phyloP scores from a whole-genome alignment of 1,284 basidiomycete species.

The Papiliotrema flavescens region DNA sequence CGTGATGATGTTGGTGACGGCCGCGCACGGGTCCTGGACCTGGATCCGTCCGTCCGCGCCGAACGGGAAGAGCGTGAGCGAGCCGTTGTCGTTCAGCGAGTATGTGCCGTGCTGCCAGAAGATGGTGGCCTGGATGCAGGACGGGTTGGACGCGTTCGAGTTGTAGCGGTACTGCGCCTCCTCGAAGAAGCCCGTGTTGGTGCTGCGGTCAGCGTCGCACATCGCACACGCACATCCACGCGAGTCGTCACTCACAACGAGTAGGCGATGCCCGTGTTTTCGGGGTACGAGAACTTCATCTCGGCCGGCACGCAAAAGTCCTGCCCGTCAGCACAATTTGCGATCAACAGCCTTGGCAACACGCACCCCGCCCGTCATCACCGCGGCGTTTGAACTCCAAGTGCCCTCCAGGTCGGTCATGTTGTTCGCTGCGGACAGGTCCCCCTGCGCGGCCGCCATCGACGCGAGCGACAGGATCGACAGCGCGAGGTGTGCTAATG shows the following conservation, averaged over 20 bases:
- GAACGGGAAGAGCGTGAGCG: conserved; percentile 66
- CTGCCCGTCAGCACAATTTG: conserved; percentile 53
- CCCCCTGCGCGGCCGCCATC: conserved; percentile 20
- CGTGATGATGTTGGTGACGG: conserved; percentile 77
- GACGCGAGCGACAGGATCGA: background rate
- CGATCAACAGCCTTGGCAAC: too few species aligned
- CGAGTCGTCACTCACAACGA: conserved; percentile 69
- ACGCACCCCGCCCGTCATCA: conserved; percentile 79
- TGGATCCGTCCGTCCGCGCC: conserved; percentile 78
- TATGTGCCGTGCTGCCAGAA: conserved; percentile 83
- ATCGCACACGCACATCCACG: too few species aligned
- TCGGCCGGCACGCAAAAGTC: conserved; percentile 78
- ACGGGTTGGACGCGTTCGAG: conserved; percentile 58
- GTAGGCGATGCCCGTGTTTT: conserved; percentile 75
- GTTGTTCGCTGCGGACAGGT: conserved; percentile 53
- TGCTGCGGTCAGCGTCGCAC: too few species aligned
- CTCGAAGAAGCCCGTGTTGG: conserved; percentile 72
- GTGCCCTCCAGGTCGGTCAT: conserved; percentile 68
- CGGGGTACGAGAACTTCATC: conserved; percentile 72
- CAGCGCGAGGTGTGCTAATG: background rate
- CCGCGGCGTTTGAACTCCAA: conserved; percentile 72
- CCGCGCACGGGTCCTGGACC: conserved; percentile 84
- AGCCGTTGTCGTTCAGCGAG: conserved; percentile 65
- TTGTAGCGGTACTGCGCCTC: conserved; percentile 81
- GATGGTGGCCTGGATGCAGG: conserved; percentile 69